These are phyloP conservation scores for Rachicladosporium sp. DNA, from an alignment of 2,329 filamentous ascomycete genomes.

Conservation along the genomic window DNA sequence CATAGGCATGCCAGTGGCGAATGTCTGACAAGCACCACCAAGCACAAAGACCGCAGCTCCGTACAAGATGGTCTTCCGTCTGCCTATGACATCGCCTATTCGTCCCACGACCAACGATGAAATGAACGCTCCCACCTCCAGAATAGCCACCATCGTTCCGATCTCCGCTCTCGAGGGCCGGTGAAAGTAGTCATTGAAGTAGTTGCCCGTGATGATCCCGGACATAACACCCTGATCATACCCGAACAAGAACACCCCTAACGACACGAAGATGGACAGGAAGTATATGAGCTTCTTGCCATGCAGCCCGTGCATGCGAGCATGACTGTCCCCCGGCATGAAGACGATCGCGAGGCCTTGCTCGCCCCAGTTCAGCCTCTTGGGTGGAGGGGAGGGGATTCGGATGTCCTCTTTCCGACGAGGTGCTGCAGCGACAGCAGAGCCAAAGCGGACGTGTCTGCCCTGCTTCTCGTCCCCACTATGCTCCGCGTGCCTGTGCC, in stretches of 20 bases:
- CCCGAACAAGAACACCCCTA: conserved; percentile 79
- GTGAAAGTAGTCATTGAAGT: conserved; percentile 86
- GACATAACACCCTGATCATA: conserved; percentile 91
- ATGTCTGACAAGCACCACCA: conserved; percentile 75
- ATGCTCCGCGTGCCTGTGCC: conserved; percentile 4
- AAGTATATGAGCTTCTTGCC: conserved; percentile 85
- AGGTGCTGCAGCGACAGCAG: conserved; percentile 25
- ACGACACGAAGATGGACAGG: conserved; percentile 27
- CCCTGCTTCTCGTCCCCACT: conserved; percentile 27
- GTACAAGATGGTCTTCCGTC: conserved; percentile 81
- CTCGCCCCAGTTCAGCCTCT: conserved; percentile 53
- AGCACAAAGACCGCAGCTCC: conserved; percentile 78
- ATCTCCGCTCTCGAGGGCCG: conserved; percentile 78
- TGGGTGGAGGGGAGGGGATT: conserved; percentile 57
- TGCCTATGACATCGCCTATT: conserved; percentile 82
- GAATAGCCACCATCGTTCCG: conserved; percentile 94
- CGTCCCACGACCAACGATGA: conserved; percentile 77
- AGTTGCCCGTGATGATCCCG: conserved; percentile 55
- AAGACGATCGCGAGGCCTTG: conserved; percentile 72
- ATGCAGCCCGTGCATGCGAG: conserved; percentile 79
- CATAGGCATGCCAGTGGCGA: conserved; percentile 72
- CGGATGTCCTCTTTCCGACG: conserved; percentile 63
- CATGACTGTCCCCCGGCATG: conserved; percentile 57
- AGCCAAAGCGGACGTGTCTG: conserved; percentile 13
- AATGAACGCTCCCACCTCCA: conserved; percentile 86